phyloP scores from a whole-genome alignment of 176 grass and related monocot genomes.

The Eragrostis nindensis region DNA sequence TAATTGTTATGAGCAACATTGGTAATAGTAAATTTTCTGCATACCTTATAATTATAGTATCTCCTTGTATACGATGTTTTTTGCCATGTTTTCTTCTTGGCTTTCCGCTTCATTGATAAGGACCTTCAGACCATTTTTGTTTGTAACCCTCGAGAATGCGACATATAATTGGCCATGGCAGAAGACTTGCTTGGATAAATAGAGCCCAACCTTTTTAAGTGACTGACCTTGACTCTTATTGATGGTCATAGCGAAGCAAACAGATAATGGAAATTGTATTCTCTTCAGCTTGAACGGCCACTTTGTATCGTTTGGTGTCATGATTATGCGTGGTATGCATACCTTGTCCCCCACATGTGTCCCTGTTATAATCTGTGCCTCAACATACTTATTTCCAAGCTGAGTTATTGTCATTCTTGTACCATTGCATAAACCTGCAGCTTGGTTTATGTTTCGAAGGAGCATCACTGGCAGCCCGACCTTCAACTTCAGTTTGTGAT shows the following conservation, averaged over 20 bases:
- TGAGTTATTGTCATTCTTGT: neutral
- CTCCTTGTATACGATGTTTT: neutral
- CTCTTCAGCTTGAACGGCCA: neutral
- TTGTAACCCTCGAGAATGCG: neutral
- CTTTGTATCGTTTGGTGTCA: neutral
- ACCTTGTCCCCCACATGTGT: neutral
- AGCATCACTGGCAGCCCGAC: neutral
- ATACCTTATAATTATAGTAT: neutral
- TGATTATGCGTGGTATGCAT: neutral
- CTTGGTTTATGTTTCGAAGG: neutral
- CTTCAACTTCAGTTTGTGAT: neutral
- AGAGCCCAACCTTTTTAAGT: neutral
- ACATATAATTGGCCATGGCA: neutral
- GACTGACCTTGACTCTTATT: conserved; percentile 4
- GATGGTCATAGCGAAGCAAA: neutral
- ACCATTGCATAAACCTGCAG: neutral
- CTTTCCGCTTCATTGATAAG: neutral
- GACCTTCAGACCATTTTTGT: neutral
- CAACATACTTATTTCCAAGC: neutral
- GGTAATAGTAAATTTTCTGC: no score
- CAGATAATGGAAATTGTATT: neutral
- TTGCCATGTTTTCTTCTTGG: neutral
- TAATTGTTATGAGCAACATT: no score
- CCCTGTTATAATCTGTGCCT: neutral
- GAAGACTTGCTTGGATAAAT: neutral